A percentile compares a stretch with the other conserved stretches of the same genome.
Evolutionary conservation across 2,329 filamentous ascomycete genomes (phyloP).

Genomic region (Neofusicoccum sp.): DNA sequence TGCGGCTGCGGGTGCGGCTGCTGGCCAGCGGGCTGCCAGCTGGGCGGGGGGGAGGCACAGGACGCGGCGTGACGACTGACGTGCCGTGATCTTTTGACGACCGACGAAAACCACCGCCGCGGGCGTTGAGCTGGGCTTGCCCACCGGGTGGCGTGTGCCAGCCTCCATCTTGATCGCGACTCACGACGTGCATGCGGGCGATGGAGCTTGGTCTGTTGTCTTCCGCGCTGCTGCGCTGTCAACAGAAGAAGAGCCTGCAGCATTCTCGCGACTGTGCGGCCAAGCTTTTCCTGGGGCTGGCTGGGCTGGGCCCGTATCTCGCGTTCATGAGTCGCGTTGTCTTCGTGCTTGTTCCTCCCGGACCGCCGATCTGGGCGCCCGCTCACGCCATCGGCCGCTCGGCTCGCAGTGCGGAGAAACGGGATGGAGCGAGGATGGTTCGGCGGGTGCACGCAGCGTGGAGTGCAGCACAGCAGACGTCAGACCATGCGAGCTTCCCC

Average conservation of each 20-base stretch:
- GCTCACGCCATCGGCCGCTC: conserved; percentile 4
- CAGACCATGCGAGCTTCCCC: background rate
- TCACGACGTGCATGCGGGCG: no score
- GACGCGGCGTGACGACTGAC: background rate
- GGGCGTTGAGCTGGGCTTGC: background rate
- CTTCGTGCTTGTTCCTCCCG: background rate
- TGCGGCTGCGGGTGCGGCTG: background rate
- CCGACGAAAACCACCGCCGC: background rate
- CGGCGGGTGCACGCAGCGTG: conserved; percentile 11
- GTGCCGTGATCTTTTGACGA: conserved; percentile 9
- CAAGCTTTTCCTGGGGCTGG: background rate
- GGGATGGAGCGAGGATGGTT: conserved; percentile 6
- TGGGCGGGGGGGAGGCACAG: background rate
- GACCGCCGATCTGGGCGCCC: background rate
- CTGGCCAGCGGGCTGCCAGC: background rate
- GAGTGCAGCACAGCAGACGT: conserved; percentile 12
- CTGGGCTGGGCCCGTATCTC: background rate
- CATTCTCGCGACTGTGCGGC: background rate
- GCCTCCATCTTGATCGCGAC: background rate
- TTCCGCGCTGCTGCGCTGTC: no score
- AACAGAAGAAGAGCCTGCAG: no score
- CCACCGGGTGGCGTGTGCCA: background rate
- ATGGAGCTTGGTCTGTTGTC: no score
- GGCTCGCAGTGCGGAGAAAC: background rate
- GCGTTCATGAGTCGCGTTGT: background rate